Percentiles rank a stretch among this genome's conserved stretches.
Conservation (phyloP, 805 yeast genomes). For the Teunomyces stri region DNA sequence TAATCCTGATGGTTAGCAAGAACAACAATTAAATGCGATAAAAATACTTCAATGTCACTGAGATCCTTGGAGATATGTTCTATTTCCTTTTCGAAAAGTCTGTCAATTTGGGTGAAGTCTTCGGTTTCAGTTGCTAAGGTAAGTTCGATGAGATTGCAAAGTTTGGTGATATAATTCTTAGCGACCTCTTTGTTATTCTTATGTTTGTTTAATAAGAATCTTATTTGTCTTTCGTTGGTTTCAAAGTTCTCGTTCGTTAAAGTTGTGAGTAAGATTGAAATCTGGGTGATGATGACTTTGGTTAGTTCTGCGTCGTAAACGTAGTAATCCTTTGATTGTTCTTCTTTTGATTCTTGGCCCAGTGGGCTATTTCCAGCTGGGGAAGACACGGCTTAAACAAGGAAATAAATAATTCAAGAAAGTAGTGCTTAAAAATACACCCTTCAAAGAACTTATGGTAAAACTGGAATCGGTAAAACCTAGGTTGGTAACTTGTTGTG, state of each 20-base stretch:
- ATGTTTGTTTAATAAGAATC: conserved; percentile 39
- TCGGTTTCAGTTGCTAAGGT: conserved; percentile 5
- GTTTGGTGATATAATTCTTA: conserved; percentile 20
- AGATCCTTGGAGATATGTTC: conserved; percentile 23
- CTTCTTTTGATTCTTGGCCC: conserved; percentile 4
- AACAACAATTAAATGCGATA: conserved; percentile 17
- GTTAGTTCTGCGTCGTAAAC: conserved; percentile 28
- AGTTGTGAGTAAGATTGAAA: conserved; percentile 49
- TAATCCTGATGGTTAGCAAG: conserved; percentile 13
- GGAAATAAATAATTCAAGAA: neutral
- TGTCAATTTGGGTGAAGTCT: conserved; percentile 21
- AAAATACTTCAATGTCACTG: conserved; percentile 22
- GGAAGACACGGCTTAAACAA: conserved; percentile 34
- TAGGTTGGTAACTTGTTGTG: neutral
- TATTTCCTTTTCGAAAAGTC: conserved; percentile 25
- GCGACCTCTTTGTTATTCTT: conserved; percentile 15
- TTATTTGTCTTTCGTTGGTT: conserved; percentile 43
- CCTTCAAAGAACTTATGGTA: conserved; percentile 1
- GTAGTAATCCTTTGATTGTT: conserved; percentile 8
- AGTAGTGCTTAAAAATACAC: conserved; percentile 5
- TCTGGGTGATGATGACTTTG: conserved; percentile 48
- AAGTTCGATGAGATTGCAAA: conserved; percentile 15
- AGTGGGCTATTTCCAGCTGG: conserved; percentile 8
- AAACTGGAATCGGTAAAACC: neutral
- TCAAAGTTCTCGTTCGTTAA: conserved; percentile 40